A percentile compares a stretch with the other conserved stretches of the same genome.
Conservation (phyloP, 192 early-diverging fungal genomes). For the Linnemannia hyalina region DNA sequence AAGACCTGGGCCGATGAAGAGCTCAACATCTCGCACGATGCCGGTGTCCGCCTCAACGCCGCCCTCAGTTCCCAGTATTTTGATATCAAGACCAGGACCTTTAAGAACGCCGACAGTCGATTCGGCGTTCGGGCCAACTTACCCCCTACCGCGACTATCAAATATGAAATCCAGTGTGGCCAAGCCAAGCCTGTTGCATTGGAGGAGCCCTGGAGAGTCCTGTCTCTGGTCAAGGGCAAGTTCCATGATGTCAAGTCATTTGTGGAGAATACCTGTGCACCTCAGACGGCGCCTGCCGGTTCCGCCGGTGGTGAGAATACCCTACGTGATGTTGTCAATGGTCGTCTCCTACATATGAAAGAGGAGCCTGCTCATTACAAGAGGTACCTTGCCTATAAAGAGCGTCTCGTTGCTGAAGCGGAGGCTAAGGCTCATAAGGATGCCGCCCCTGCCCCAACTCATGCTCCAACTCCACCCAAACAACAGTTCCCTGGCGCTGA, state of each 20-base stretch:
- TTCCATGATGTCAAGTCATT: not conserved
- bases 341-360: not conserved
- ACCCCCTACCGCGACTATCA: not conserved
- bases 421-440: not conserved
- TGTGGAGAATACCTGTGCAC: not conserved
- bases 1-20: constrained; percentile 9
- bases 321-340: not conserved
- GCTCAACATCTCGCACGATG: constrained; percentile 25
- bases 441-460: not conserved
- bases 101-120: not conserved
- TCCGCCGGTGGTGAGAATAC: not conserved
- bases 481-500: not conserved
- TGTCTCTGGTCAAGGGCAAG: not conserved
- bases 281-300: not conserved
- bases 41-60: constrained; percentile 43
- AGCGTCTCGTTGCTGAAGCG: not conserved
- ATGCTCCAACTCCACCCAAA: not conserved
- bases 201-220: not conserved
- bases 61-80: constrained; percentile 21
- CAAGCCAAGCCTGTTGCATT: not conserved
- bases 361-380: not conserved
- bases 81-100: not conserved
- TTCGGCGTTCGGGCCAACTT: not conserved
- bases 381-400: not conserved
- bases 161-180: constrained; percentile 14